A percentile compares a stretch with the other conserved stretches of the same genome.
phyloP scores from a whole-genome alignment of 78 protist species.

The Goniomonas avonlea region DNA sequence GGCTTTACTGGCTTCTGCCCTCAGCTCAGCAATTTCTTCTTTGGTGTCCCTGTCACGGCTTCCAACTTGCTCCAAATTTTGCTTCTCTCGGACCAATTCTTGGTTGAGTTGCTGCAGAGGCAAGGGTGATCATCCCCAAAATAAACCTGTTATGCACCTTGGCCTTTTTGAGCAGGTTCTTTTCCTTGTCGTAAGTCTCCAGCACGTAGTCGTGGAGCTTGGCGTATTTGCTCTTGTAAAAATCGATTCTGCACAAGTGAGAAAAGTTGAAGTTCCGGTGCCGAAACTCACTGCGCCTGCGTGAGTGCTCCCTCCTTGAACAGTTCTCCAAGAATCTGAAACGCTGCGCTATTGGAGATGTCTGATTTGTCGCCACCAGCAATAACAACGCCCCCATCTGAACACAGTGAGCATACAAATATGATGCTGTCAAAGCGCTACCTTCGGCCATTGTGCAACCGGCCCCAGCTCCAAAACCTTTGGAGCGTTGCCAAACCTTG shows the following conservation, averaged over 20 bases:
- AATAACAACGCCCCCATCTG: too few relatives aligned
- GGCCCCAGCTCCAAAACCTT: too few relatives aligned
- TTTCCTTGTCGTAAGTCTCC: slow-evolving; percentile 37
- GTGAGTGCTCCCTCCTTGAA: not conserved
- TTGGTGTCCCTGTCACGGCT: not conserved
- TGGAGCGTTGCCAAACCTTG: too few relatives aligned
- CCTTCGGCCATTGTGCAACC: too few relatives aligned
- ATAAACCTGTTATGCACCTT: slow-evolving; percentile 30
- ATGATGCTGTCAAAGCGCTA: too few relatives aligned
- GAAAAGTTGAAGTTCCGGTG: not conserved
- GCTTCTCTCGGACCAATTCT: not conserved
- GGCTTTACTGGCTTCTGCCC: not conserved
- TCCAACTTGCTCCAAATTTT: not conserved
- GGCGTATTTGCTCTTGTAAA: slow-evolving; percentile 36
- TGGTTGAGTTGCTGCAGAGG: not conserved
- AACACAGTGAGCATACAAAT: too few relatives aligned
- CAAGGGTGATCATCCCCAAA: slow-evolving; percentile 1
- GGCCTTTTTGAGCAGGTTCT: slow-evolving; percentile 18
- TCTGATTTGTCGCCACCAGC: not conserved
- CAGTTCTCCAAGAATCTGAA: not conserved
- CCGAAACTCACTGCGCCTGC: not conserved
- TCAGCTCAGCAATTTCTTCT: not conserved
- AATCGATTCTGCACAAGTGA: not conserved
- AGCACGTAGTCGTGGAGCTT: slow-evolving; percentile 35
- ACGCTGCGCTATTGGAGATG: slow-evolving; percentile 11